phyloP scores from a whole-genome alignment of 208 protist species.

The Trypanosoma theileri region DNA sequence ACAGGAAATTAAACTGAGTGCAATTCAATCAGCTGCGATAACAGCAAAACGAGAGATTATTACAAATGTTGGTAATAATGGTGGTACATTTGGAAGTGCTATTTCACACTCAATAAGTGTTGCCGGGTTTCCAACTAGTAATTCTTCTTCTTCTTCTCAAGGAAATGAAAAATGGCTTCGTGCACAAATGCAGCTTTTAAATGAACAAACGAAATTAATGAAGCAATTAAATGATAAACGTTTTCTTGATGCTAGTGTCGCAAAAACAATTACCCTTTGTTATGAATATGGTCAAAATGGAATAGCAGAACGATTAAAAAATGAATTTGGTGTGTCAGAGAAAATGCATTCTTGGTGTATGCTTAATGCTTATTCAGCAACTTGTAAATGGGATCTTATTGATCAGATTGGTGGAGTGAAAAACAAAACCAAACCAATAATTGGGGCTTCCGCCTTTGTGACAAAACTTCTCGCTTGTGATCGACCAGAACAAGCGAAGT shows the following conservation, averaged over 20 bases:
- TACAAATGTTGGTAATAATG: conserved; percentile 22
- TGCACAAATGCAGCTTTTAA: conserved; percentile 38
- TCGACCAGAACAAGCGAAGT: conserved; percentile 62
- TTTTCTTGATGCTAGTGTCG: conserved; percentile 69
- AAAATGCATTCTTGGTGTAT: conserved; percentile 73
- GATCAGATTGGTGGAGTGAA: conserved; percentile 52
- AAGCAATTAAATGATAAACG: conserved; percentile 63
- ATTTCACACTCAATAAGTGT: conserved; percentile 25
- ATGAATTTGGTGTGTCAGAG: conserved; percentile 64
- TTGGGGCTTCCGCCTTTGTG: conserved; percentile 56
- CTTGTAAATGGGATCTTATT: conserved; percentile 68
- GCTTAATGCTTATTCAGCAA: conserved; percentile 58
- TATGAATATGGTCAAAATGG: conserved; percentile 58
- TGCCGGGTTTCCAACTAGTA: conserved; percentile 7
- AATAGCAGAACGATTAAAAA: conserved; percentile 52
- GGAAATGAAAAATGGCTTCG: conserved; percentile 32
- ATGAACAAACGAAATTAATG: conserved; percentile 68
- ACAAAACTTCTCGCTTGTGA: conserved; percentile 51
- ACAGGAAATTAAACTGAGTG: conserved; percentile 53
- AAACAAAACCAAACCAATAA: conserved; percentile 41
- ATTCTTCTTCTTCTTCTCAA: conserved; percentile 15
- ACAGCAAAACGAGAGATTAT: conserved; percentile 22
- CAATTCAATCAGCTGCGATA: conserved; percentile 41
- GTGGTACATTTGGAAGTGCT: conserved; percentile 8
- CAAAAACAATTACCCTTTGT: conserved; percentile 55